Evolutionary conservation across 2,329 filamentous ascomycete species (phyloP).

Genomic region (Diplodia intermedia): DNA sequence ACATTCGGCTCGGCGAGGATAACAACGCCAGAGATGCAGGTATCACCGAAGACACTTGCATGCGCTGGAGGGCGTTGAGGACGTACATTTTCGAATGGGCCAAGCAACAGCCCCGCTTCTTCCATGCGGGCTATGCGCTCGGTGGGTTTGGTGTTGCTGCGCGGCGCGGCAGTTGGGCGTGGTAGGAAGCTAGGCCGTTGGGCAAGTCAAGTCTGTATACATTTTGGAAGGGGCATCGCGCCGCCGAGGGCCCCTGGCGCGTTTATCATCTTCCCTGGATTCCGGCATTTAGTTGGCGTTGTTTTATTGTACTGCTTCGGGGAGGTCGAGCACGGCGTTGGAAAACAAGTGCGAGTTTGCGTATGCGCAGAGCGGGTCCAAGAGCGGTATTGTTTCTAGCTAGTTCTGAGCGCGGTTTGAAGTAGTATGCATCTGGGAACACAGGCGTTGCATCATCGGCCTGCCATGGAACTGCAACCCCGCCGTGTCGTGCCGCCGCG

Average conservation of each 20-base stretch:
- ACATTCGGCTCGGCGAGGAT: constrained; percentile 66
- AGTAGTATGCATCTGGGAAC: background rate
- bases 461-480: background rate
- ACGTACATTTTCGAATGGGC: constrained; percentile 90
- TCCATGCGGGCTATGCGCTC: constrained; percentile 39
- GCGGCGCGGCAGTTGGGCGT: constrained; percentile 59
- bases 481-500: constrained; percentile 21
- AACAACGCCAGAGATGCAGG: constrained; percentile 58
- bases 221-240: constrained; percentile 8
- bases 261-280: constrained; percentile 3
- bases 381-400: background rate
- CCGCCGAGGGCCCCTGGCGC: background rate
- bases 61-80: constrained; percentile 83
- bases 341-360: constrained; percentile 4
- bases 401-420: background rate
- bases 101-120: constrained; percentile 79
- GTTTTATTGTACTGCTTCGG: constrained; percentile 6
- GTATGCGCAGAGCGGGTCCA: background rate
- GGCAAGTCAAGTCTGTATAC: background rate
- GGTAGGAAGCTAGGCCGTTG: constrained; percentile 31
- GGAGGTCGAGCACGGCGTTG: constrained; percentile 30
- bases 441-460: constrained; percentile 10
- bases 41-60: constrained; percentile 61
- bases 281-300: constrained; percentile 28
- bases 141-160: constrained; percentile 53